Conservation (phyloP, 2,329 filamentous ascomycete genomes). For the Monilinia polystroma region DNA sequence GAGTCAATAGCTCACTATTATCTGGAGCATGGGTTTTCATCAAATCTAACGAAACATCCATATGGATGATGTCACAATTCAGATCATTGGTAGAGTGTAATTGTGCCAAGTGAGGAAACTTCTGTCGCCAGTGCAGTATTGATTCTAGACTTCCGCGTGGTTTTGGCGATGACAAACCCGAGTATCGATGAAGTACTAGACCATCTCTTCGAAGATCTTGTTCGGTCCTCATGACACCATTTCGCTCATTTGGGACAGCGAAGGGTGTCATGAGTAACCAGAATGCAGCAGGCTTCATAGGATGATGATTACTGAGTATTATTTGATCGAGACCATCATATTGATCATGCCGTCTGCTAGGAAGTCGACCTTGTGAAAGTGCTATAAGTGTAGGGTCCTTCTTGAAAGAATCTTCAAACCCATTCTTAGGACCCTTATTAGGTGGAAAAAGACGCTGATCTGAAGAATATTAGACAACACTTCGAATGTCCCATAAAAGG, state of each 20-base stretch:
- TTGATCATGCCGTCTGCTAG: slow-evolving; percentile 28
- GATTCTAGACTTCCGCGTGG: slow-evolving; percentile 47
- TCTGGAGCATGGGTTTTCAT: slow-evolving; percentile 57
- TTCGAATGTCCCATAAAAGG: neutral
- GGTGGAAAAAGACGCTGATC: slow-evolving; percentile 57
- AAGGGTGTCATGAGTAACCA: slow-evolving; percentile 36
- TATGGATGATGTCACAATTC: slow-evolving; percentile 59
- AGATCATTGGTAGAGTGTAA: slow-evolving; percentile 53
- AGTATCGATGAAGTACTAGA: slow-evolving; percentile 34
- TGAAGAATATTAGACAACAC: slow-evolving; percentile 28
- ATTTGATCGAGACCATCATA: slow-evolving; percentile 29
- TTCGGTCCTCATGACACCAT: slow-evolving; percentile 27
- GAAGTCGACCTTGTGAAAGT: slow-evolving; percentile 49
- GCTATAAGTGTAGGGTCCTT: slow-evolving; percentile 63
- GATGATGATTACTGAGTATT: slow-evolving; percentile 22
- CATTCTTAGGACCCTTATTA: slow-evolving; percentile 53
- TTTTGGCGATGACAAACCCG: slow-evolving; percentile 27
- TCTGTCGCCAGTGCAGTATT: slow-evolving; percentile 57
- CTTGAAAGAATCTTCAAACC: slow-evolving; percentile 60
- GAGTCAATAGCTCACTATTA: slow-evolving; percentile 59
- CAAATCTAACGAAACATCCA: slow-evolving; percentile 60
- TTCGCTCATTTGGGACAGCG: slow-evolving; percentile 28
- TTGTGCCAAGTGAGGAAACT: slow-evolving; percentile 56
- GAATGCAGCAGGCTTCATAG: slow-evolving; percentile 34
- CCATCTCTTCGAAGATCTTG: slow-evolving; percentile 31